Evolutionary conservation across 495 filamentous ascomycete genomes (phyloP).

Genomic region (Penicillium steckii): DNA sequence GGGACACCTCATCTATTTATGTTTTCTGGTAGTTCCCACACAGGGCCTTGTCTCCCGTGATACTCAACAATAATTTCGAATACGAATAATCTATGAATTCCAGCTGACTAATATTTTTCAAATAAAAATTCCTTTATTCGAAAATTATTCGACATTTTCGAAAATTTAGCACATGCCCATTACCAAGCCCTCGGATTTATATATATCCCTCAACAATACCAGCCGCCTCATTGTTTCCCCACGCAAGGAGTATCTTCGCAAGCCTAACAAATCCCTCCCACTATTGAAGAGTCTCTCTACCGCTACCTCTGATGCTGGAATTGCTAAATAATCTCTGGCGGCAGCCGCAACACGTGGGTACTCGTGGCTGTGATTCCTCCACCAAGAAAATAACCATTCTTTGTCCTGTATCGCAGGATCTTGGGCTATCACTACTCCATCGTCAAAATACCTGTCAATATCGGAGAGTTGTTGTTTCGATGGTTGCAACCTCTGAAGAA

Average conservation of each 20-base stretch:
- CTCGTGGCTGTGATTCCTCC: constrained; percentile 2
- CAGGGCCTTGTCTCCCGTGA: too few relatives aligned
- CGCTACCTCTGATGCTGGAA: constrained; percentile 6
- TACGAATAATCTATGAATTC: too few relatives aligned
- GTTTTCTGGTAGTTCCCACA: too few relatives aligned
- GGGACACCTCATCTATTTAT: too few relatives aligned
- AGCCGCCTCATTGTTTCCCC: constrained; percentile 10
- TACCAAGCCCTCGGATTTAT: too few relatives aligned
- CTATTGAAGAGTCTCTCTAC: background rate
- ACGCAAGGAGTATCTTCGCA: constrained; percentile 11
- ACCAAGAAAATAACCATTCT: constrained; percentile 12
- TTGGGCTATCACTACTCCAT: background rate
- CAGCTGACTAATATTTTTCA: too few relatives aligned
- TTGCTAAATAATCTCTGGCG: constrained; percentile 11
- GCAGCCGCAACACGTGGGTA: constrained; percentile 9
- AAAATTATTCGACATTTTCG: too few relatives aligned
- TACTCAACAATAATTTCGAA: too few relatives aligned
- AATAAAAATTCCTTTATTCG: too few relatives aligned
- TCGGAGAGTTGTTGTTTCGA: background rate
- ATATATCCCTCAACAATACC: constrained; percentile 7
- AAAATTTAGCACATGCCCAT: too few relatives aligned
- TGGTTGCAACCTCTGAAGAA: constrained; percentile 1
- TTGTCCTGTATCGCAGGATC: background rate
- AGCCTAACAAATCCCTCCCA: constrained; percentile 5
- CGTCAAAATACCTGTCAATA: constrained; percentile 10